Evolutionary conservation across 1,284 basidiomycete species (phyloP), one percentile per base, ranked within the genome.

Genomic region (Wallemia mellicola): DNA sequence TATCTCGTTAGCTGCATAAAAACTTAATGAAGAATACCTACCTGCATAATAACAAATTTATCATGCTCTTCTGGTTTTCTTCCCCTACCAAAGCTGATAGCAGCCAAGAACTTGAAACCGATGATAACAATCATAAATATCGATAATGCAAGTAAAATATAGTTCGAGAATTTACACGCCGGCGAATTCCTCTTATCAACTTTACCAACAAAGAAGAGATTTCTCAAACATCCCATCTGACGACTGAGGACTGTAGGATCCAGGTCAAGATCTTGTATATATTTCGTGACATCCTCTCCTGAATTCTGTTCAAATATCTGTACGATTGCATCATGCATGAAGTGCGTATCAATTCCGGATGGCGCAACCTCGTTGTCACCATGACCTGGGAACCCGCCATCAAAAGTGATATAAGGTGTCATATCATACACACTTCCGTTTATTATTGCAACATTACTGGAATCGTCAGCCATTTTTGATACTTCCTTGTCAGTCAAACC

Each of bases 1-100:
- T 11, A 48, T 11, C n/a, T 24, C 26, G 56, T 27, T 24, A 57
- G 28, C 28, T 15, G 14, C 25, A 24, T 58, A 60, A 28, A 66
- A 64, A 24, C 63, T 67, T 64, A 66, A 65, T 54, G 65, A 66
- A 11, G 65, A 65, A 0, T 25, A 57, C 55, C 25, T 0, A 98
- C 88, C 68, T 96, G 94, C 69, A 89, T 95, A 64, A 98, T 88
- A 63, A 98, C 88, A 65, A 96, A 96, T 72, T 95, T 95, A 75
- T 96, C 92, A 67, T 94, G 86, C 65, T 94, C 82, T 70, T 96
- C 92, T 0, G 92, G 91, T 28, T 84, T 82, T 61, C 87, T 79
- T 54, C 81, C 74, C 14, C 81, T 72, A 57, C 79, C 77, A 66
- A 96, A 86, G 71, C 91, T 91, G 68, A 96, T 75, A 0, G 89